Evolutionary conservation across 495 filamentous ascomycete species (phyloP), one percentile per base, ranked within the genome.

Genomic region (Neurospora sp.): DNA sequence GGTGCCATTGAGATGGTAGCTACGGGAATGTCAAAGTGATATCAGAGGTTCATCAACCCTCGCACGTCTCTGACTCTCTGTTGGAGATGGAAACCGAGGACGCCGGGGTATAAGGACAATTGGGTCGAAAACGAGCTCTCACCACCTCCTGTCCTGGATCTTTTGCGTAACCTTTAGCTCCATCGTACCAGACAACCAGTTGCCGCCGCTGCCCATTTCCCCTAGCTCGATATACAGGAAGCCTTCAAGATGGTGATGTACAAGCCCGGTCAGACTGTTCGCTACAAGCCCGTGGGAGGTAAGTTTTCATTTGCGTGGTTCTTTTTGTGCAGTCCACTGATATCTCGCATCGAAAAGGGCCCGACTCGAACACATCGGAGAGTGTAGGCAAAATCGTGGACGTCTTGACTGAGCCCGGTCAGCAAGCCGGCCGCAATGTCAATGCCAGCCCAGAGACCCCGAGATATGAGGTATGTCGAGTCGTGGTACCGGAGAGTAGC

Each of bases 221-320:
- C 10, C 46, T n/a, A 54, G 46, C 20, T 54, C 46, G 46, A 54
- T 27, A 54, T 5, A 20, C 11, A 54, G n/a, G 5, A 27, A 12
- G 11, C 2, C 20, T 54, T 27, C 46, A 72, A 72, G 12, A 54
- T 72, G 46, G 42, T 69, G 1, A 76, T 75, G 44, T 81, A 78
- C 75, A 74, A 71, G 35, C 54, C n/a, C 10, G 82, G 82, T 37
- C 74, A 84, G 23, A 69, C 75, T 39, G 82, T 84, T 37, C 81
- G 82, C 44, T 84, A 84, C 76, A 83, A 84, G 81, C 82, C 82
- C 39, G 80, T 84, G 40, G 82, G 82, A 69, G 82, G 81, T 80
- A 62, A 69, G 76, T 75, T 49, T 49, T 23, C 11, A 54, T 14
- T 7, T 14, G 4, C 46, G 0, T 14, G 20, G 20, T 27, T 54